Base-by-base conservation (phyloP, 2,329 filamentous ascomycete genomes). In the Xylaria sp. region DNA sequence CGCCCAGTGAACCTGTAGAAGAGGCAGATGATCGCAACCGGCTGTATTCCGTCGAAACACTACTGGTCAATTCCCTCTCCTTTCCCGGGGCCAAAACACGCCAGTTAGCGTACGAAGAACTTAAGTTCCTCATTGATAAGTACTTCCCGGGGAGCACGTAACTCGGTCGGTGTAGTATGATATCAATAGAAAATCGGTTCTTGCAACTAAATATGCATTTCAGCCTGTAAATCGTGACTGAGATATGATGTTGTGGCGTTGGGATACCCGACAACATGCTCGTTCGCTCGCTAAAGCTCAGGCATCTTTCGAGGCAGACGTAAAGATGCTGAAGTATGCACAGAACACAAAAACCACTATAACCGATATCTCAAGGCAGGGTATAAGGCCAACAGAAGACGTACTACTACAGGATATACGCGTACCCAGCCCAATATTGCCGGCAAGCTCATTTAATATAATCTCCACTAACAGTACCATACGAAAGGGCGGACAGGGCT, bases 381-480 rank as follows among this genome's bases (percentile, higher is more conserved):
- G 56, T 32, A 51, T 46, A 60, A 50, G 25, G 34, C 23, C 55
- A 65, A 60, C 55, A 59, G 56, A 65, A 56, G 37, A 32, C 54
- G 39, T 44, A 46, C 56, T 58, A 28, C 23, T 25, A 25, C 23
- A 25, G 23, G 1, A 25, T 34, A 34, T 34, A 9, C 34, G 7
- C 10, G 10, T 37, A 37, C 7, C 8, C 52, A 55, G 25, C 18
- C 44, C 34, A 34, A 44, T 57, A 50, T 54, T 41, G 68, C 59
- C 66, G 70, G 65, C 63, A 50, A 51, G 50, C 62, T 70, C 63
- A 70, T 65, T 66, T 52, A 37, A 37, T 28, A 66, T 37, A 56
- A 57, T 51, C 61, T 62, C 66, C 66, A 64, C 67, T 61, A 57
- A 57, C 28, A 25, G 59, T 48, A 61, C 56, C 39, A 58, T 58